Base-by-base conservation (phyloP, 495 filamentous ascomycete genomes). In the Trichoderma gamsii region DNA sequence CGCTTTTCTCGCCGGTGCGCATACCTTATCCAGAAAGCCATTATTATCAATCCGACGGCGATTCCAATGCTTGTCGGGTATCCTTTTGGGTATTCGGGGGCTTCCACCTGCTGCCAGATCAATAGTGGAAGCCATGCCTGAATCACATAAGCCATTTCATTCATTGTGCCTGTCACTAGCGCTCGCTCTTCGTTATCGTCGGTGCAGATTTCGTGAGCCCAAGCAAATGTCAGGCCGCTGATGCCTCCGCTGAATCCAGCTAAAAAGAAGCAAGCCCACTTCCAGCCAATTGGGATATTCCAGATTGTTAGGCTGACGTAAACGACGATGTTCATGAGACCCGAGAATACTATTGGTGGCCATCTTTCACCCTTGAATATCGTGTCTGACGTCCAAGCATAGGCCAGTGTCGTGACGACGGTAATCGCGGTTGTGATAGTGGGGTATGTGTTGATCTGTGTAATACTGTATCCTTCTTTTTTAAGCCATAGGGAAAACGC, bases 101-200 rank as follows among this genome's bases (percentile, higher is more conserved):
- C 78, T 23, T 85, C 81, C 4, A 82, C 73, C 68, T 80, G 79
- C 66, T 81, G 81, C 74, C 81, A 83, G 27, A 83, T 73, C 23
- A 82, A 69, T 9, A 85, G 72, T 6, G 80, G 82, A 18, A 79
- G 67, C 79, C 80, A 82, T 1, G 78, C 78, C 64, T 78, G 78
- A 12, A 81, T 66, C 11, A 78, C 76, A 51, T 78, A 78, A 1
- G 78, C 79, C 73, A 82, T 75, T 70, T 76, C 71, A 56, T 80
- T 81, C 79, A 82, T 81, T 16, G 76, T 65, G 9, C 67, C 78
- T 4, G 78, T 73, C 6, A 86, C 82, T 18, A 87, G 67, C 3
- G 85, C 81, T n/a, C 86, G 73, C 71, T 88, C 84, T 70, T 85
- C 81, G 27, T 82, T 81, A 64, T 84, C 82, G 32, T 78, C 77